phyloP scores from a whole-genome alignment of 345 rosid genomes.

The Erucastrum elatum region DNA sequence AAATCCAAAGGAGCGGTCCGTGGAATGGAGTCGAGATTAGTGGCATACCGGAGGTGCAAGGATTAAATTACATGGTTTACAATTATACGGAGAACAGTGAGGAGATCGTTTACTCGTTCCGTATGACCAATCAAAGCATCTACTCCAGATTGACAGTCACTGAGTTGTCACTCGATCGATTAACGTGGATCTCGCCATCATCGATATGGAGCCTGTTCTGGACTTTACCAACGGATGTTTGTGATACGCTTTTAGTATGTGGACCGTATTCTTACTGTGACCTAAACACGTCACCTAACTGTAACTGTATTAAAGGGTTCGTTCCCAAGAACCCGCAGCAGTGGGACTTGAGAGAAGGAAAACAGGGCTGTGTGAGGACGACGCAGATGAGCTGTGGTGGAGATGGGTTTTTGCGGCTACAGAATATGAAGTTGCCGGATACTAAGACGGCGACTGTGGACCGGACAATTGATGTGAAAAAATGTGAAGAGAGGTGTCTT shows the following conservation, averaged over 20 bases:
- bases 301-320: background rate
- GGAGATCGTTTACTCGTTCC: background rate
- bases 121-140: background rate
- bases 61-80: too few species aligned
- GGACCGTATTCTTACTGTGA: background rate
- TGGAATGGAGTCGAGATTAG: background rate
- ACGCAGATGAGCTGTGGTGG: background rate
- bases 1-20: background rate
- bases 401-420: background rate
- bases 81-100: too few species aligned
- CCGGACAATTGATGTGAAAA: background rate
- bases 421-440: background rate
- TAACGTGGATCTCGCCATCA: background rate
- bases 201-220: background rate
- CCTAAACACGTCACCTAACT: background rate
- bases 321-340: background rate
- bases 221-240: background rate
- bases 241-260: background rate
- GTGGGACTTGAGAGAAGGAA: background rate
- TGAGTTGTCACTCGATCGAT: background rate
- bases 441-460: background rate
- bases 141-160: background rate
- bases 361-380: background rate
- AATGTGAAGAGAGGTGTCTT: background rate
- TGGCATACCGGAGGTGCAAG: background rate